Evolutionary conservation across 1,284 basidiomycete species (phyloP).

Genomic region (Ustilago shanxiensis): DNA sequence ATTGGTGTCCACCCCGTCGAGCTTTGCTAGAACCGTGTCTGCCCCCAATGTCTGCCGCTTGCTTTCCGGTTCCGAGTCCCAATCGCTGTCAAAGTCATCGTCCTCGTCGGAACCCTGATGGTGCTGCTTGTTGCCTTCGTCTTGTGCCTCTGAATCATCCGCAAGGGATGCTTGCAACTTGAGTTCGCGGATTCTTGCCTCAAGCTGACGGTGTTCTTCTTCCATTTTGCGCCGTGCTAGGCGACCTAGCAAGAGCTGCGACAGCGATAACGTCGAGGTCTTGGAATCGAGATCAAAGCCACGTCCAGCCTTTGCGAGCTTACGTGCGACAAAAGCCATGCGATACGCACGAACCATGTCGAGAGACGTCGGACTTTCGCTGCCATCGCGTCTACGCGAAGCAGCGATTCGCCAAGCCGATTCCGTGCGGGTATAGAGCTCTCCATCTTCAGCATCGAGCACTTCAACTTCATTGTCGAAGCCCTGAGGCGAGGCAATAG

Average conservation of each 20-base stretch:
- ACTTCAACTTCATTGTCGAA: conserved; percentile 71
- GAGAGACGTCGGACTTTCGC: conserved; percentile 72
- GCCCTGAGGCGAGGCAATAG: conserved; percentile 14
- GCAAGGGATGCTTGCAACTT: conserved; percentile 9
- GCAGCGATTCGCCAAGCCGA: conserved; percentile 72
- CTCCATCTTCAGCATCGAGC: conserved; percentile 48
- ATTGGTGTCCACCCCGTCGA: conserved; percentile 8
- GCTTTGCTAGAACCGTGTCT: background rate
- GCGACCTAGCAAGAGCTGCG: conserved; percentile 79
- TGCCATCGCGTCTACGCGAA: conserved; percentile 85
- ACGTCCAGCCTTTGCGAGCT: conserved; percentile 79
- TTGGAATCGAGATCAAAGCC: conserved; percentile 78
- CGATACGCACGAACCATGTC: conserved; percentile 74
- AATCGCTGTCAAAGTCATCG: conserved; percentile 43
- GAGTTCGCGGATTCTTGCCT: conserved; percentile 73
- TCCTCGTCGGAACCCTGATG: conserved; percentile 40
- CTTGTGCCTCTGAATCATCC: conserved; percentile 5
- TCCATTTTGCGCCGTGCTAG: conserved; percentile 80
- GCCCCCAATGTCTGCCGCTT: background rate
- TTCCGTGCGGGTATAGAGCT: conserved; percentile 40
- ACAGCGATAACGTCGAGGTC: conserved; percentile 71
- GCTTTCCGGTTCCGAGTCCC: conserved; percentile 18
- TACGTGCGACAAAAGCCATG: conserved; percentile 79
- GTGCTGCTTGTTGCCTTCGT: conserved; percentile 36
- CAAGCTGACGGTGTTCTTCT: conserved; percentile 71